These are phyloP conservation scores for Candida railenensis DNA, from an alignment of 805 yeast genomes.

Conservation along the genomic window DNA sequence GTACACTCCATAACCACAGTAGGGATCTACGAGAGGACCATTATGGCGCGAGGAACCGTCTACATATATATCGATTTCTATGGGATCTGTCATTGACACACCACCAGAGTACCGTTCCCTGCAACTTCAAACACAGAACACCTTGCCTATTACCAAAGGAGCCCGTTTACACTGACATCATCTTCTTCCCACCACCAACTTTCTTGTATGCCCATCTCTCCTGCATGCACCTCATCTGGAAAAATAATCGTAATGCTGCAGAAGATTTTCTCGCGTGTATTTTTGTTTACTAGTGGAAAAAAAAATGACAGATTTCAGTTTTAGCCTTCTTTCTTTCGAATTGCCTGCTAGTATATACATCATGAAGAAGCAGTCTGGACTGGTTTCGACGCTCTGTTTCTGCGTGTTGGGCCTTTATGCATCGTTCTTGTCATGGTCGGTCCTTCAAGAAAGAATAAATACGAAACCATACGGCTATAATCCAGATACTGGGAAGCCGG, in stretches of 20 bases:
- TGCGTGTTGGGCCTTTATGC: slow-evolving; percentile 70
- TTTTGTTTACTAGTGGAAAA: neutral
- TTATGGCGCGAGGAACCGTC: slow-evolving; percentile 78
- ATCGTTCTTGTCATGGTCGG: slow-evolving; percentile 89
- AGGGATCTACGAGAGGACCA: slow-evolving; percentile 36
- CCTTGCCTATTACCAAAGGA: no score
- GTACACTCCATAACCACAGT: slow-evolving; percentile 76
- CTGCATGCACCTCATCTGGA: neutral
- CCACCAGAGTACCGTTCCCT: neutral
- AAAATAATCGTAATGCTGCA: no score
- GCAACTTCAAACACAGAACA: no score
- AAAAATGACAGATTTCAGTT: neutral
- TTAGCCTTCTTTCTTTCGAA: neutral
- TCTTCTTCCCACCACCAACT: no score
- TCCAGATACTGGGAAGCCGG: slow-evolving; percentile 30
- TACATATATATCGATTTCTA: slow-evolving; percentile 46
- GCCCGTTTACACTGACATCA: no score
- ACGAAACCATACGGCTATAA: slow-evolving; percentile 65
- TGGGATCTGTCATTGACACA: neutral
- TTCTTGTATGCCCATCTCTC: no score
- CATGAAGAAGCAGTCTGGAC: slow-evolving; percentile 10
- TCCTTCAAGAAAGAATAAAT: slow-evolving; percentile 84
- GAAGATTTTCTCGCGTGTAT: neutral
- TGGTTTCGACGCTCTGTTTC: slow-evolving; percentile 24
- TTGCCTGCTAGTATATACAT: neutral